phyloP scores from a whole-genome alignment of 495 filamentous ascomycete species.

The Physcia stellaris region DNA sequence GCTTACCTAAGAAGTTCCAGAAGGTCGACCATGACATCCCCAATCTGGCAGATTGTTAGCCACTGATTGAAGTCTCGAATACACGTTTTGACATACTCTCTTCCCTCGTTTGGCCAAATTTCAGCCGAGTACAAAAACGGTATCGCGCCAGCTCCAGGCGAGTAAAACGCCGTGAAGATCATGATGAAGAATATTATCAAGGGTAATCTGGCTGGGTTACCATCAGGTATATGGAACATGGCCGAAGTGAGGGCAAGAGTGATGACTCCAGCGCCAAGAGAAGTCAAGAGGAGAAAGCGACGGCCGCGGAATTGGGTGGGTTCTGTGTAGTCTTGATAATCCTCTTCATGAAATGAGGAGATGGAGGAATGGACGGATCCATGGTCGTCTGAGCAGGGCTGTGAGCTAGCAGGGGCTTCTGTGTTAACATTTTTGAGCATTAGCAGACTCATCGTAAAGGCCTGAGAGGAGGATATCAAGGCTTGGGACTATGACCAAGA shows the following conservation, averaged over 20 bases:
- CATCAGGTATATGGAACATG: background rate
- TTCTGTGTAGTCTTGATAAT: background rate
- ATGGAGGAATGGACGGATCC: too few species aligned
- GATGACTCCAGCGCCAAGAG: background rate
- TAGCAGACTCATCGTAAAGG: too few species aligned
- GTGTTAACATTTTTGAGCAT: too few species aligned
- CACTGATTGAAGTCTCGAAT: too few species aligned
- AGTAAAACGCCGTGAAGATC: constrained; percentile 2
- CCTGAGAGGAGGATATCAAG: too few species aligned
- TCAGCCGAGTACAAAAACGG: constrained; percentile 2
- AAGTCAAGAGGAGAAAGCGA: background rate
- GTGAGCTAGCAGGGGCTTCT: too few species aligned
- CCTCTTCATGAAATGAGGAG: background rate
- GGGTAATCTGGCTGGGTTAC: background rate
- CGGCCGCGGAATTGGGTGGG: background rate
- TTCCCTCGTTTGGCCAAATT: too few species aligned
- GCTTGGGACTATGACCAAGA: too few species aligned
- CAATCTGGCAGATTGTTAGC: background rate
- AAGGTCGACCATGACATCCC: constrained; percentile 2
- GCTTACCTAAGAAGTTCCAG: constrained; percentile 1
- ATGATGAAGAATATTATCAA: background rate
- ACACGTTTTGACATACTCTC: too few species aligned
- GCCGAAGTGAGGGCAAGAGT: background rate
- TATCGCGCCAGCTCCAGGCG: background rate
- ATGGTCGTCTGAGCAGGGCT: too few species aligned